Base-by-base conservation (phyloP, 2,329 filamentous ascomycete genomes). In the Dryadomyces quercus-mongolicae region DNA sequence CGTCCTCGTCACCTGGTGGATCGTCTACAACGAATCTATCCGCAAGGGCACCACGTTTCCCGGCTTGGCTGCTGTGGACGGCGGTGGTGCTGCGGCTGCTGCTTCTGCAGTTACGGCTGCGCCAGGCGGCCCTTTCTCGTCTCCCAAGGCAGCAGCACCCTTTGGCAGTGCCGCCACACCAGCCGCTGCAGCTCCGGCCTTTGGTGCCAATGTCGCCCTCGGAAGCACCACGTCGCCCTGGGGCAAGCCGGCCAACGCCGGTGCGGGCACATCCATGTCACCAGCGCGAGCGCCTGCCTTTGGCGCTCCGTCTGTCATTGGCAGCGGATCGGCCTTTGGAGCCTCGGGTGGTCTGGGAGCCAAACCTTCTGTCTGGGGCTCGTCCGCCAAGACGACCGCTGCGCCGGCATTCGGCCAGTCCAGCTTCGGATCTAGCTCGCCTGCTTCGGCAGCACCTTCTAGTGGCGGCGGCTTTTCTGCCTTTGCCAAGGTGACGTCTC, bases 1-100 rank as follows among this genome's bases (percentile, higher is more conserved):
- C 59, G 71, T 95, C 10, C 73, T 98, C 16, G 82, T 81, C 48
- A 78, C 83, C 13, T 98, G 92, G 90, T 96, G 92, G 88, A 71
- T 97, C 46, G 79, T 97, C 20, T 96, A 96, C 69, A 81, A 86
- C 40, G 89, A 94, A 45, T 90, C 92, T 2, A 83, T 98, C 57
- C 81, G 84, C 56, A 74, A 84, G 61, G 84, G 84, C 3, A 81
- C 80, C 7, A 79, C 81, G 0, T 97, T 90, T 66, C 78, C 85
- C 44, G 87, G 86, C 5, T 73, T 96, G 59, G 71, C 76, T 44
- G 71, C 70, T 47, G 72, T 71, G 36, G 71, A 74, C 55, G 67
- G 68, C 2, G 53, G 53, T 22, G 20, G 12, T 10, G 16, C 47
- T 54, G 58, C 63, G n/a, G 51, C 64, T 20, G 53, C 62, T 34